Evolutionary conservation across 495 filamentous ascomycete genomes (phyloP).

Genomic region (Aspergillus panamensis): DNA sequence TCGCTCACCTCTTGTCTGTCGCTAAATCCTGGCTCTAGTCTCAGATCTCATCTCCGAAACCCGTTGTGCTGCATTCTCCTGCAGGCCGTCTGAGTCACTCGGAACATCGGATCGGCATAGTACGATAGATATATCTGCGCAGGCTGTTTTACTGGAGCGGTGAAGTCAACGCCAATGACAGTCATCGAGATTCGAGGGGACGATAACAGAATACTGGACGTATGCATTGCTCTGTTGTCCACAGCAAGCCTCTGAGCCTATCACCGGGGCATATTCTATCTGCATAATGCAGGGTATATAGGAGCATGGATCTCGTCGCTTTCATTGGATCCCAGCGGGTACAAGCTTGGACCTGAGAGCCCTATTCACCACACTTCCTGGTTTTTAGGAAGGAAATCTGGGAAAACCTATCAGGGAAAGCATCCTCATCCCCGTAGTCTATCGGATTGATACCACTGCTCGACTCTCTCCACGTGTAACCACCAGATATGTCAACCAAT

Average conservation of each 20-base stretch:
- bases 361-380: not conserved
- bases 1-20: not conserved
- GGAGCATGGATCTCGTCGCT: not conserved
- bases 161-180: constrained; percentile 4
- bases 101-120: not conserved
- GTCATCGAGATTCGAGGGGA: not conserved
- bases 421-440: not conserved
- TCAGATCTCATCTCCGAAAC: not conserved
- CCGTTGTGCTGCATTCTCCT: not conserved
- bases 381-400: not conserved
- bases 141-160: constrained; percentile 1
- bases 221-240: constrained; percentile 1
- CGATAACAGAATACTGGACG: not conserved
- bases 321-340: not conserved
- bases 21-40: not conserved
- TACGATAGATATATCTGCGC: not conserved
- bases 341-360: not conserved
- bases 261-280: not conserved
- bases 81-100: not conserved
- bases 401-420: not conserved
- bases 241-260: not conserved
- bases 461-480: not conserved
- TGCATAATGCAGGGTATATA: constrained; percentile 5
- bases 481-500: not conserved
- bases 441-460: not conserved